Percentiles rank a stretch among this genome's conserved stretches.
These are phyloP conservation scores for Aspergillus carlsbadensis DNA, from an alignment of 495 filamentous ascomycete species.

Conservation along the genomic window DNA sequence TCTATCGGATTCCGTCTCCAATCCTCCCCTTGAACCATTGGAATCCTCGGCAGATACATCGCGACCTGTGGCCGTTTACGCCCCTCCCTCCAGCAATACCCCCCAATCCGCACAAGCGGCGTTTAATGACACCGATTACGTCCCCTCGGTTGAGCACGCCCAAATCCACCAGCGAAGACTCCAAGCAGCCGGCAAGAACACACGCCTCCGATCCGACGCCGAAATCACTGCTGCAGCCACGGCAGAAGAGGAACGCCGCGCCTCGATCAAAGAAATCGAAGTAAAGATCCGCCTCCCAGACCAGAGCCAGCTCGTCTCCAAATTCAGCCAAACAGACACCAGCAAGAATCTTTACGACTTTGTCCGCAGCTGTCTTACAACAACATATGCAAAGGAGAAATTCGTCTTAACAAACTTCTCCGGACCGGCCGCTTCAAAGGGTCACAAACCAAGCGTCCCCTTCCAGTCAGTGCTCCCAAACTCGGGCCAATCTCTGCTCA, in stretches of 20 bases:
- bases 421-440: slow-evolving; percentile 10
- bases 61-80: slow-evolving; percentile 68
- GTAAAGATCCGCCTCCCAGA: slow-evolving; percentile 89
- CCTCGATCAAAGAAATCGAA: slow-evolving; percentile 63
- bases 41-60: slow-evolving; percentile 21
- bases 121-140: slow-evolving; percentile 72
- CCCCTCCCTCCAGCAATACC: slow-evolving; percentile 66
- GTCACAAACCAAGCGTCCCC: slow-evolving; percentile 22
- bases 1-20: slow-evolving; percentile 18
- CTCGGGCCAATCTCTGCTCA: slow-evolving; percentile 55
- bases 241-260: slow-evolving; percentile 58
- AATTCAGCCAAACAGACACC: slow-evolving; percentile 62
- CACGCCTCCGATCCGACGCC: slow-evolving; percentile 54
- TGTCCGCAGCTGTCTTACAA: slow-evolving; percentile 49
- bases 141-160: slow-evolving; percentile 81
- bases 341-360: slow-evolving; percentile 65
- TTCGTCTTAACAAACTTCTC: slow-evolving; percentile 50
- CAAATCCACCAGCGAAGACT: slow-evolving; percentile 77
- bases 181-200: slow-evolving; percentile 59
- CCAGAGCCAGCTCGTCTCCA: slow-evolving; percentile 65
- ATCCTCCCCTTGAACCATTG: slow-evolving; percentile 9
- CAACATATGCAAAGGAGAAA: slow-evolving; percentile 37
- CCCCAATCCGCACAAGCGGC: slow-evolving; percentile 68
- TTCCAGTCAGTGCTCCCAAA: slow-evolving; percentile 38
- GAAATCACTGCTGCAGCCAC: slow-evolving; percentile 49